Conservation (phyloP, 2,329 filamentous ascomycete species). For the Fonsecaea pugnacius region DNA sequence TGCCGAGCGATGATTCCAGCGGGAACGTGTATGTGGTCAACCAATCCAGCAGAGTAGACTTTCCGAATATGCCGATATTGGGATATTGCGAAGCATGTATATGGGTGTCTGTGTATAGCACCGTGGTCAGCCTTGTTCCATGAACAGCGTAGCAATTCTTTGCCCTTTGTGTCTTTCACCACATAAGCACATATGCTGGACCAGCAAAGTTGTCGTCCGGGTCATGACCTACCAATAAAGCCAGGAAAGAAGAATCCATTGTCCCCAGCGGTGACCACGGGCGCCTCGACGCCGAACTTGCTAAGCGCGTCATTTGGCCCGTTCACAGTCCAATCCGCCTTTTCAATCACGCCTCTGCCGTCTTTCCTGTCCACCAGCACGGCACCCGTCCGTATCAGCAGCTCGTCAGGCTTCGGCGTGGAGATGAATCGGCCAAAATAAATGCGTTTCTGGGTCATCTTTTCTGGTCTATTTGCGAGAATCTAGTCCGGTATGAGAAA, state of each 20-base stretch:
- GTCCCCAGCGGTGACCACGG: conserved; percentile 27
- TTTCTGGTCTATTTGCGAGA: neutral
- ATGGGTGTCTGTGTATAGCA: conserved; percentile 72
- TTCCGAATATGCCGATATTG: conserved; percentile 91
- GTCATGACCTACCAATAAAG: conserved; percentile 21
- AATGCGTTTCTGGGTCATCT: conserved; percentile 25
- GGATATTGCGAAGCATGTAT: conserved; percentile 95
- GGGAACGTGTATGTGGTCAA: conserved; percentile 94
- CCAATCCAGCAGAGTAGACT: conserved; percentile 91
- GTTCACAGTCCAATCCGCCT: conserved; percentile 35
- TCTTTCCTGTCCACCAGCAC: conserved; percentile 34
- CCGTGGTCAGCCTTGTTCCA: conserved; percentile 4
- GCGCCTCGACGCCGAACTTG: conserved; percentile 32
- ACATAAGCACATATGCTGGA: too few species aligned
- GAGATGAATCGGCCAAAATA: conserved; percentile 38
- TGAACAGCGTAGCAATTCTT: conserved; percentile 1
- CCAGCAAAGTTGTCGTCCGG: neutral
- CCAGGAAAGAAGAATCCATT: conserved; percentile 44
- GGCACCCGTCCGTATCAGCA: conserved; percentile 35
- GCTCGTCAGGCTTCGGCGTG: conserved; percentile 31
- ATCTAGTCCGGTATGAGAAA: neutral
- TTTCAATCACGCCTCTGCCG: conserved; percentile 34
- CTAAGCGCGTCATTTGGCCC: conserved; percentile 27
- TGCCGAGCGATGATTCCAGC: conserved; percentile 74
- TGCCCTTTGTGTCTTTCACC: neutral